phyloP scores from a whole-genome alignment of 257 asterid genomes.

The Nicotiana paniculata region DNA sequence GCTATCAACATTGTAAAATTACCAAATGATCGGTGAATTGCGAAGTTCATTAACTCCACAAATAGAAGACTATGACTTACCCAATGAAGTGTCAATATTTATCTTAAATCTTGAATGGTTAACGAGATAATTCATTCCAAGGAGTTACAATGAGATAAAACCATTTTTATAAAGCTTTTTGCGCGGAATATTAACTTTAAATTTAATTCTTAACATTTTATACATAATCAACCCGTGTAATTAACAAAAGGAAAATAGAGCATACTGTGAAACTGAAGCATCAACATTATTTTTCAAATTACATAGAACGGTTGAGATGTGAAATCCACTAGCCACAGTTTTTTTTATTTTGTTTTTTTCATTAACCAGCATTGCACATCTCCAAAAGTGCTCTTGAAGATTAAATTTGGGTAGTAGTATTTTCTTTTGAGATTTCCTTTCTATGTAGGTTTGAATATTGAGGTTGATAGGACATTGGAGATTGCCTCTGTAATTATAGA shows the following conservation, averaged over 20 bases:
- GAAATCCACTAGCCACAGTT: not conserved
- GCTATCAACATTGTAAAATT: slow-evolving; percentile 85
- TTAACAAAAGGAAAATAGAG: not conserved
- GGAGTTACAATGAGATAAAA: not conserved
- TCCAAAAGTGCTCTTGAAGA: not conserved
- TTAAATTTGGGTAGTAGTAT: not conserved
- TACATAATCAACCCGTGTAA: not conserved
- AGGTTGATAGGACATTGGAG: slow-evolving; percentile 79
- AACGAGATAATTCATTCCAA: not conserved
- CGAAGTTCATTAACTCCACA: not conserved
- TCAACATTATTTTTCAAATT: not conserved
- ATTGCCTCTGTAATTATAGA: slow-evolving; percentile 92
- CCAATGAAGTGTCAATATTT: not conserved
- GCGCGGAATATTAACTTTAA: not conserved
- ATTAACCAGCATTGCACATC: not conserved
- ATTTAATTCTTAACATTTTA: not conserved
- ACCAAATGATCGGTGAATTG: slow-evolving; percentile 66
- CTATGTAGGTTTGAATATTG: slow-evolving; percentile 73
- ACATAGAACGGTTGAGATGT: not conserved
- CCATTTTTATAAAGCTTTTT: not conserved
- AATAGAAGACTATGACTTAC: not conserved
- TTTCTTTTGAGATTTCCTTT: slow-evolving; percentile 9
- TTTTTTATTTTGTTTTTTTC: too few species aligned
- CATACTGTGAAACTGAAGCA: not conserved
- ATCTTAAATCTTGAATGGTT: not conserved